Conservation (phyloP, 768 basidiomycete species). For the Suillus variegatus region DNA sequence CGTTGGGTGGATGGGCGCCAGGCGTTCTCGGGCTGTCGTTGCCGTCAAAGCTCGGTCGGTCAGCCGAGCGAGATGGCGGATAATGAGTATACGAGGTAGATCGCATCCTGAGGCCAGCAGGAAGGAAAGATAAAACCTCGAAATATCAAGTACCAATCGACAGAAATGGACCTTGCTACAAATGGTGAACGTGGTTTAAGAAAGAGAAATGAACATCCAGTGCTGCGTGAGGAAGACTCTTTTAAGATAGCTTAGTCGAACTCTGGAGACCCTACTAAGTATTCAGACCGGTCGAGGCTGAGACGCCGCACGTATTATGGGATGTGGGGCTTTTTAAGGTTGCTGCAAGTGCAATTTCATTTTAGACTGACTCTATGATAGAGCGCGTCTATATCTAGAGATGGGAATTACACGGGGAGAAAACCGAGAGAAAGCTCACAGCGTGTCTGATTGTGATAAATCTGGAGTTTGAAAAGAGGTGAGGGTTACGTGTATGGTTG, state of each 20-base stretch:
- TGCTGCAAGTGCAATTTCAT: constrained; percentile 20
- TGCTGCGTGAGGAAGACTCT: neutral
- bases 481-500: constrained; percentile 19
- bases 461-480: constrained; percentile 6
- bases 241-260: constrained; percentile 3
- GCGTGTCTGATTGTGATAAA: neutral
- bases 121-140: constrained; percentile 3
- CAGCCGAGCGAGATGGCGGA: constrained; percentile 13
- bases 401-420: constrained; percentile 5
- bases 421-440: constrained; percentile 1
- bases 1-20: constrained; percentile 6
- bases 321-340: constrained; percentile 3
- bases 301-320: constrained; percentile 8
- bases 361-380: constrained; percentile 13
- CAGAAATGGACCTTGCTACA: neutral
- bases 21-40: constrained; percentile 7
- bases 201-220: constrained; percentile 3
- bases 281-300: constrained; percentile 24
- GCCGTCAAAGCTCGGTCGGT: neutral
- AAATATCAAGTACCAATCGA: neutral
- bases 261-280: constrained; percentile 8
- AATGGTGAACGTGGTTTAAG: constrained; percentile 8
- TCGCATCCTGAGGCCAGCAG: constrained; percentile 17
- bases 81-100: constrained; percentile 22
- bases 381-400: neutral